Percentiles rank a stretch among this genome's conserved stretches.
phyloP scores from a whole-genome alignment of 208 protist genomes.

The Angomonas ambiguus region DNA sequence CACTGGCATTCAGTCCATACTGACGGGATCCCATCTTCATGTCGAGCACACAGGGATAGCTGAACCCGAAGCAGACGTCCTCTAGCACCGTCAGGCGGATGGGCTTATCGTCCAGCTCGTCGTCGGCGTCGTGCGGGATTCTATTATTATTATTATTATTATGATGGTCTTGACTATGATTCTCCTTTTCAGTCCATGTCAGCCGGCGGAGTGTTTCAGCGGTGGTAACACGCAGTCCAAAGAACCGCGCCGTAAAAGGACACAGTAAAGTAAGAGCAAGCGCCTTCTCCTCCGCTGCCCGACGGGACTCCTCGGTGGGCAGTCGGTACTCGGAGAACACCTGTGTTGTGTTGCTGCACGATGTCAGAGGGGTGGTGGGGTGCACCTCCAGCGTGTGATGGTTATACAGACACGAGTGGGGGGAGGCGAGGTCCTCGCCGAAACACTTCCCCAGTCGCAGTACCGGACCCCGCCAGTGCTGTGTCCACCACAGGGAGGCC shows the following conservation, averaged over 20 bases:
- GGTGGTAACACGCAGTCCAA: conserved; percentile 44
- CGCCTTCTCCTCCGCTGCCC: conserved; percentile 19
- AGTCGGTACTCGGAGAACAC: neutral
- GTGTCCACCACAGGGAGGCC: conserved; percentile 16
- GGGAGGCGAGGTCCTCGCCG: neutral
- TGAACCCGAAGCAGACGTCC: conserved; percentile 77
- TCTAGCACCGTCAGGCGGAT: conserved; percentile 76
- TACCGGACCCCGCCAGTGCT: conserved; percentile 4
- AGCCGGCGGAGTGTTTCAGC: conserved; percentile 1
- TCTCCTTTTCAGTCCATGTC: neutral
- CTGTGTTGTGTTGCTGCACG: neutral
- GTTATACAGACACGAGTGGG: neutral
- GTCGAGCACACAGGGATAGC: conserved; percentile 72
- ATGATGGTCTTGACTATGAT: no score
- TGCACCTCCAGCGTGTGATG: neutral
- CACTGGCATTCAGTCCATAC: conserved; percentile 70
- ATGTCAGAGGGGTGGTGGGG: neutral
- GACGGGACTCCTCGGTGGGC: neutral
- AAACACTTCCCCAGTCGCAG: neutral
- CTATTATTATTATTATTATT: no score
- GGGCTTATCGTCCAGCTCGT: conserved; percentile 5
- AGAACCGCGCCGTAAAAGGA: conserved; percentile 69
- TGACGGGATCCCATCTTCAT: conserved; percentile 85
- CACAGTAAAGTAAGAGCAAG: conserved; percentile 41
- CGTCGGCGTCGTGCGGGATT: conserved; percentile 7